Evolutionary conservation across 164 flowering plant genomes (phyloP).

Genomic region (Taxillus chinensis): DNA sequence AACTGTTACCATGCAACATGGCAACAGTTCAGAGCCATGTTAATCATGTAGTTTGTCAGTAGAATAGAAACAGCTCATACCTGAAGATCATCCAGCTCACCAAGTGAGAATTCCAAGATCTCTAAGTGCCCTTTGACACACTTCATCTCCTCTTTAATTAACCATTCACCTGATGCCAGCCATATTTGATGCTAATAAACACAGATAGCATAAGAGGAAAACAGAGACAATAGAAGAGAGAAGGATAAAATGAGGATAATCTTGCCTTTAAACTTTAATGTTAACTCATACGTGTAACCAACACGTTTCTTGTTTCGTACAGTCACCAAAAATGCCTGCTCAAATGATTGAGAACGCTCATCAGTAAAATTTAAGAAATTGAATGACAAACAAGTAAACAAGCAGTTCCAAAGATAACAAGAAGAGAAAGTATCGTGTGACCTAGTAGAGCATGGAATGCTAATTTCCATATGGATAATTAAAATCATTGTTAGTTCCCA

Average conservation of each 20-base stretch:
- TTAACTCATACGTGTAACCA: constrained; percentile 78
- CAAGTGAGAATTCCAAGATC: constrained; percentile 73
- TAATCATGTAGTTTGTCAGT: too few relatives aligned
- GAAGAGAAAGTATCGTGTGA: too few relatives aligned
- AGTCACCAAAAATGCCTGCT: constrained; percentile 85
- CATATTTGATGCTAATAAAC: constrained; percentile 1
- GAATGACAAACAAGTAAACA: too few relatives aligned
- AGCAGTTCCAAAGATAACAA: too few relatives aligned
- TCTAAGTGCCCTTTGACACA: constrained; percentile 54
- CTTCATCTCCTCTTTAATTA: constrained; percentile 49
- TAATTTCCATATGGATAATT: too few relatives aligned
- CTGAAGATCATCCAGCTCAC: constrained; percentile 92
- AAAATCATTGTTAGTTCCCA: too few relatives aligned
- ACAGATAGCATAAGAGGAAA: not conserved
- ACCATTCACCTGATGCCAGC: constrained; percentile 71
- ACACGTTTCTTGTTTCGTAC: constrained; percentile 92
- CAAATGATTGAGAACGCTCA: constrained; percentile 7
- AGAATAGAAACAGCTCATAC: constrained; percentile 19
- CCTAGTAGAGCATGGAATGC: too few relatives aligned
- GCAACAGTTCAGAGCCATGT: too few relatives aligned
- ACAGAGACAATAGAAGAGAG: not conserved
- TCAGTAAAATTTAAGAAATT: not conserved
- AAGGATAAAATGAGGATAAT: not conserved
- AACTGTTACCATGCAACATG: too few relatives aligned
- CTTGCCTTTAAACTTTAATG: constrained; percentile 66